Percentiles rank a stretch among this genome's conserved stretches.
phyloP scores from a whole-genome alignment of 306 rosid genomes.

The Lagenaria siceraria region DNA sequence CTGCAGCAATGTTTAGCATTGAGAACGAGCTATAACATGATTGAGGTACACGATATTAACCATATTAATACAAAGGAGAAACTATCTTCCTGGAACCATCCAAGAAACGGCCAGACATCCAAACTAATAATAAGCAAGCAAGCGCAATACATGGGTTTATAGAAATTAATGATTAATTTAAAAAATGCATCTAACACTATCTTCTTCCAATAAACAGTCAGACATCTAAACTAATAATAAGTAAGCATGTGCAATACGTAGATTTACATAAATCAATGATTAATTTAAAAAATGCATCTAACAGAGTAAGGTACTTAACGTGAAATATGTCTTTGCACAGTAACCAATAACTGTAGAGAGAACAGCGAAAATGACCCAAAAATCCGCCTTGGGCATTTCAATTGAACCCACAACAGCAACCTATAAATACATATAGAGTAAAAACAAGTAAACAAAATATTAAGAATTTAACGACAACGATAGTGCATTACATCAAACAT shows the following conservation, averaged over 20 bases:
- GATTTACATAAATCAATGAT: neutral
- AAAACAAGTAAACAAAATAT: constrained; percentile 13
- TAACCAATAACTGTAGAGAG: constrained; percentile 81
- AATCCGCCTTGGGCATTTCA: constrained; percentile 77
- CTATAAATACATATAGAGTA: constrained; percentile 26
- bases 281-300: neutral
- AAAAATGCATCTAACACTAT: too few species aligned
- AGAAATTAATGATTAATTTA: too few species aligned
- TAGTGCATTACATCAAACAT: neutral
- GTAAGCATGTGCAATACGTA: neutral
- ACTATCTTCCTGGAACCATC: neutral
- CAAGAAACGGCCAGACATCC: neutral
- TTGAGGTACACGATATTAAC: neutral
- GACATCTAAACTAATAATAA: neutral
- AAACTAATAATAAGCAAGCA: neutral
- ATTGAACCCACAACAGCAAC: constrained; percentile 77
- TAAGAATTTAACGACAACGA: constrained; percentile 8
- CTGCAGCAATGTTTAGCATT: neutral
- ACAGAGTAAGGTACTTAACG: constrained; percentile 33
- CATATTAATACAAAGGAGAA: neutral
- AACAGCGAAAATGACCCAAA: constrained; percentile 71
- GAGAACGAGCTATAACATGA: neutral
- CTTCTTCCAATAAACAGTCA: neutral
- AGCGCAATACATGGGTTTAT: too few species aligned
- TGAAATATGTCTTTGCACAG: constrained; percentile 82